Conservation (phyloP, 805 yeast species). For the Myxozyma mucilagina region DNA sequence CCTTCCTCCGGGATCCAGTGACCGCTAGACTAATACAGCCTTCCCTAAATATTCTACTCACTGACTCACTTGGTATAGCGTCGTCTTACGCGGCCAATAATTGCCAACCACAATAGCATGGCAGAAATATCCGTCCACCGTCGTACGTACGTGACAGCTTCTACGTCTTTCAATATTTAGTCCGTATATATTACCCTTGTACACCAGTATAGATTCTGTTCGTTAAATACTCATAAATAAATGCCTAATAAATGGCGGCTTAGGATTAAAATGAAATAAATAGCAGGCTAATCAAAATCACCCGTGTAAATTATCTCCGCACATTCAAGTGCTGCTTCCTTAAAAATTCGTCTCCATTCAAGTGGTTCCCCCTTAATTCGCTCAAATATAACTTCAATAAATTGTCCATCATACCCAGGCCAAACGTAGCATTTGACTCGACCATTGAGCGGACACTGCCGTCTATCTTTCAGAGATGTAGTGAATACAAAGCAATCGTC, state of each 20-base stretch:
- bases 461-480: constrained; percentile 28
- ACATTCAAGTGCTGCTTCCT: constrained; percentile 56
- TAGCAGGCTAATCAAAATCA: background rate
- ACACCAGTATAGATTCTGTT: too few species aligned
- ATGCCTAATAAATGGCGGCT: too few species aligned
- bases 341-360: constrained; percentile 71
- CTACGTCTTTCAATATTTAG: too few species aligned
- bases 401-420: constrained; percentile 33
- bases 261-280: too few species aligned
- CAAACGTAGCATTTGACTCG: constrained; percentile 25
- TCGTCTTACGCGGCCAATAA: too few species aligned
- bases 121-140: too few species aligned
- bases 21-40: background rate
- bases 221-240: too few species aligned
- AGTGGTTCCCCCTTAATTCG: constrained; percentile 66
- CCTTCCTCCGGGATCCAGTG: constrained; percentile 7
- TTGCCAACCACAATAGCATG: too few species aligned
- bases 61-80: too few species aligned
- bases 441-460: constrained; percentile 33
- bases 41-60: too few species aligned
- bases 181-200: too few species aligned
- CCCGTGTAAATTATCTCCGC: constrained; percentile 27
- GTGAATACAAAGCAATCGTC: constrained; percentile 13
- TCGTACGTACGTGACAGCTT: too few species aligned
- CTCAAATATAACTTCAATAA: constrained; percentile 52